Percentiles rank a stretch among this genome's conserved stretches.
These are phyloP conservation scores for Gonium pectorale DNA, from an alignment of 139 green algal species.

Conservation along the genomic window DNA sequence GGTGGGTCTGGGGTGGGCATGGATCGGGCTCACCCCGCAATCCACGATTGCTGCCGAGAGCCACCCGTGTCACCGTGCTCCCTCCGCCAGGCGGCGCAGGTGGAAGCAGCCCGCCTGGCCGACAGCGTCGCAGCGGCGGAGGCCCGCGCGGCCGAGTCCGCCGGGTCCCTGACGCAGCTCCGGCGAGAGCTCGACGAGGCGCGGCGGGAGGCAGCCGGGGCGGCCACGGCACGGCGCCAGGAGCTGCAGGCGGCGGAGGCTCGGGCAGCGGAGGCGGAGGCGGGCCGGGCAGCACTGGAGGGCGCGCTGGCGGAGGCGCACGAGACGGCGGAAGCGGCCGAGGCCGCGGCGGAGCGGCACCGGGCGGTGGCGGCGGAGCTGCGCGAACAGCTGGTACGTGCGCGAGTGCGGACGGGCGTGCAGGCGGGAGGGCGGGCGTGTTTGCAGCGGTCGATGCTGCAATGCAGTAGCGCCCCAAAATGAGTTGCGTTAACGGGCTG, in stretches of 20 bases:
- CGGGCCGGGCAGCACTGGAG: neutral
- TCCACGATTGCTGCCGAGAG: too few species aligned
- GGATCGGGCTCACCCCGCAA: too few species aligned
- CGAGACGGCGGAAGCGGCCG: neutral
- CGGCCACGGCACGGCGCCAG: neutral
- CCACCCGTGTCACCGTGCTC: too few species aligned
- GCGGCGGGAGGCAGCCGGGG: neutral
- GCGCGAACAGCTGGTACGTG: conserved; percentile 5
- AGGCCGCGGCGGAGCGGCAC: neutral
- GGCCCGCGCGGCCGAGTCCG: neutral
- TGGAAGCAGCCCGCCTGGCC: neutral
- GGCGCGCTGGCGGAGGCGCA: neutral
- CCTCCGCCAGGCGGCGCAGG: neutral
- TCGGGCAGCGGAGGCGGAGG: conserved; percentile 7
- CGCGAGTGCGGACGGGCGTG: too few species aligned
- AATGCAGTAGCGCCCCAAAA: too few species aligned
- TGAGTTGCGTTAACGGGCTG: too few species aligned
- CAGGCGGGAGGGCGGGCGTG: too few species aligned
- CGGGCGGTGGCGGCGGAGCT: neutral
- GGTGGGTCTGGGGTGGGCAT: too few species aligned
- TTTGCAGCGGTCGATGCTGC: too few species aligned
- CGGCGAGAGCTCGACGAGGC: neutral
- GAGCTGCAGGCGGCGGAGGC: neutral
- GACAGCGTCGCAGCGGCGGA: neutral
- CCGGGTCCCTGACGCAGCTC: neutral